Percentiles rank a stretch among this genome's conserved stretches.
phyloP scores from a whole-genome alignment of 108 stramenopile genomes.

The Chaetoceros tenuissimus region DNA sequence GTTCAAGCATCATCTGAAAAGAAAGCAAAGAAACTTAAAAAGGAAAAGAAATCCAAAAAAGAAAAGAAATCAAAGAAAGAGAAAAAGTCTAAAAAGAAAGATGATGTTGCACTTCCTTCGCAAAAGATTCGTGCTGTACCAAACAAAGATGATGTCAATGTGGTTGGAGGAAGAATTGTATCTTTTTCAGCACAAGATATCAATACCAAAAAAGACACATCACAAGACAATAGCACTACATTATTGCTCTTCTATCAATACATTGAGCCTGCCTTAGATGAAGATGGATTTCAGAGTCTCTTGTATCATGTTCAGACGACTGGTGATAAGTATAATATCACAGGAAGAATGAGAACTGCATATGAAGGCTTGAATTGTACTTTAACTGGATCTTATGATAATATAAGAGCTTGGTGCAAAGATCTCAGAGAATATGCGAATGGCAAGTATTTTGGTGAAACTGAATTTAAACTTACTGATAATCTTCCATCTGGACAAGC shows the following conservation, averaged over 20 bases:
- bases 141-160: not conserved
- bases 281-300: slow-evolving; percentile 36
- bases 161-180: not conserved
- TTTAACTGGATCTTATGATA: slow-evolving; percentile 41
- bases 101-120: not conserved
- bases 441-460: slow-evolving; percentile 33
- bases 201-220: not conserved
- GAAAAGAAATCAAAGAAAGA: not conserved
- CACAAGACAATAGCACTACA: slow-evolving; percentile 2
- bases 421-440: slow-evolving; percentile 37
- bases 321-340: slow-evolving; percentile 34
- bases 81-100: not conserved
- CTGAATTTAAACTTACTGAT: slow-evolving; percentile 76
- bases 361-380: slow-evolving; percentile 81
- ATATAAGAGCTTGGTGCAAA: slow-evolving; percentile 40
- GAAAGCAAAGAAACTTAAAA: not conserved
- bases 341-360: slow-evolving; percentile 61
- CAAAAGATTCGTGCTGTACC: not conserved
- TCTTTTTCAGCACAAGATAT: not conserved
- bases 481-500: slow-evolving; percentile 34
- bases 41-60: not conserved
- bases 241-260: slow-evolving; percentile 78
- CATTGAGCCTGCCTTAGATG: slow-evolving; percentile 60
- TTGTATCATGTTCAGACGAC: slow-evolving; percentile 36
- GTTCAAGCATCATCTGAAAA: not conserved